Percentiles rank a stretch among this genome's conserved stretches.
Conservation (phyloP, 768 basidiomycete species). For the Mycena maculata region DNA sequence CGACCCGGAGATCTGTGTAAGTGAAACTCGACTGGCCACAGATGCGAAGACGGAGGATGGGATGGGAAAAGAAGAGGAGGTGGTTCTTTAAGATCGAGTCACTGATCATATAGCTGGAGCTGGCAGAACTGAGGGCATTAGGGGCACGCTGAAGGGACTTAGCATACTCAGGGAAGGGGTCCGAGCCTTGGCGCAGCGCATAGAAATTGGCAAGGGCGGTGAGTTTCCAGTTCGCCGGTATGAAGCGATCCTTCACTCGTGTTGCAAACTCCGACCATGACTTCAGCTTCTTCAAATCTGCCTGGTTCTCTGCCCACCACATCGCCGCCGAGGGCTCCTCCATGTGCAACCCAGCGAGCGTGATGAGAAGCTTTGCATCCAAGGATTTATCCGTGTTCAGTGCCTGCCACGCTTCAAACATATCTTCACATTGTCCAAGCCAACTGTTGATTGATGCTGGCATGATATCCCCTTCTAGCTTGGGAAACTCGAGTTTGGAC, state of each 20-base stretch:
- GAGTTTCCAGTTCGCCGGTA: conserved; percentile 5
- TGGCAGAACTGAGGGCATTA: neutral
- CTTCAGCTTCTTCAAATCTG: neutral
- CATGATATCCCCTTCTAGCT: neutral
- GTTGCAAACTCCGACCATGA: neutral
- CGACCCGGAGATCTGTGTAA: neutral
- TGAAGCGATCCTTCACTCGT: neutral
- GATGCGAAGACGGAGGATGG: conserved; percentile 9
- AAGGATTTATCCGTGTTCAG: neutral
- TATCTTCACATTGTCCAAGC: conserved; percentile 13
- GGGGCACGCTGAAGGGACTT: neutral
- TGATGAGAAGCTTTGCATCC: neutral
- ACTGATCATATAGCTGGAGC: neutral
- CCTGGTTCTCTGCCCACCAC: conserved; percentile 6
- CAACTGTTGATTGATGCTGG: neutral
- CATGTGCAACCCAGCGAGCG: conserved; percentile 8
- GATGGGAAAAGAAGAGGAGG: conserved; percentile 7
- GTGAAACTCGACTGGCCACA: neutral
- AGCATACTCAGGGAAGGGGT: neutral
- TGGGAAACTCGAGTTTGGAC: conserved; percentile 10
- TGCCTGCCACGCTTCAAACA: neutral
- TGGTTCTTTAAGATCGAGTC: conserved; percentile 15
- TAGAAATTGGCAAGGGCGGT: neutral
- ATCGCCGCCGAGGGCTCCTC: neutral
- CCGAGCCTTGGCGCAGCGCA: neutral